A percentile compares a stretch with the other conserved stretches of the same genome.
phyloP scores from a whole-genome alignment of 345 rosid genomes.

The Boechera stricta region DNA sequence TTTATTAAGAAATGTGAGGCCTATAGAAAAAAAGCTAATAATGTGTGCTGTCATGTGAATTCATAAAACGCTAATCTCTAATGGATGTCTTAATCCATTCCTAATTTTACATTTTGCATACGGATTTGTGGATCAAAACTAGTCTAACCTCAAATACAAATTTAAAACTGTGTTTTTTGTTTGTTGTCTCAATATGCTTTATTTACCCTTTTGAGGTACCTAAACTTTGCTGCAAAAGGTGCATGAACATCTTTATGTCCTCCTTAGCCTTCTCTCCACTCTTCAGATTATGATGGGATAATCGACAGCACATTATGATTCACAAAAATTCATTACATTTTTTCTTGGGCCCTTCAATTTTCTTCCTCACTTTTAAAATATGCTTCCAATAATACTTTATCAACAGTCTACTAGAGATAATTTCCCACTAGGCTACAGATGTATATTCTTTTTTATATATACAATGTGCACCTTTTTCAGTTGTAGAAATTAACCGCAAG shows the following conservation, averaged over 20 bases:
- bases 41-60: constrained; percentile 25
- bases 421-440: constrained; percentile 32
- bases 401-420: constrained; percentile 21
- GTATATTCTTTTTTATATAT: constrained; percentile 8
- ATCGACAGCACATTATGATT: constrained; percentile 42
- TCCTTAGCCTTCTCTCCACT: constrained; percentile 44
- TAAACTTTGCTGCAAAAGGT: constrained; percentile 48
- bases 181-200: constrained; percentile 12
- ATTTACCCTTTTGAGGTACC: constrained; percentile 46
- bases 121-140: constrained; percentile 24
- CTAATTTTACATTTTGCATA: constrained; percentile 20
- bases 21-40: constrained; percentile 7
- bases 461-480: background rate
- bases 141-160: constrained; percentile 7
- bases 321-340: constrained; percentile 34
- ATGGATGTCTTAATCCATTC: constrained; percentile 38
- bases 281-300: constrained; percentile 42
- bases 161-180: background rate
- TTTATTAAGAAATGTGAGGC: constrained; percentile 36
- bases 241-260: constrained; percentile 40
- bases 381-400: constrained; percentile 35
- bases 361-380: constrained; percentile 35
- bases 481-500: constrained; percentile 7
- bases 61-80: background rate
- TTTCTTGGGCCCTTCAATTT: constrained; percentile 42